phyloP scores from a whole-genome alignment of 768 basidiomycete genomes.

The Imleria badia region DNA sequence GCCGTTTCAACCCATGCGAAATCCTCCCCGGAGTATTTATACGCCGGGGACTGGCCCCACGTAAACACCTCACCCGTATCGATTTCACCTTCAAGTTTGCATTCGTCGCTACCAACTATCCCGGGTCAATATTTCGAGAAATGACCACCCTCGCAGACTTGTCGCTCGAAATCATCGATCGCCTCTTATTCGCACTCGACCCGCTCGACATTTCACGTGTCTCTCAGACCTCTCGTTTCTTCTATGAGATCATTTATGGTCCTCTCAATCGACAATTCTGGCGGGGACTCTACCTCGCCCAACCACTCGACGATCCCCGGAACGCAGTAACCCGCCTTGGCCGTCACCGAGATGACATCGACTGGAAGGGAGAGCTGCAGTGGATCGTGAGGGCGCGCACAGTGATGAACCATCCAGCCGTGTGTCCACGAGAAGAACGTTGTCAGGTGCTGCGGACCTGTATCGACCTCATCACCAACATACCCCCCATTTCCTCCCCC shows the following conservation, averaged over 20 bases:
- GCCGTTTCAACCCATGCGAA: conserved; percentile 15
- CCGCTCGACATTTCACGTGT: conserved; percentile 57
- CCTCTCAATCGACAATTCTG: conserved; percentile 48
- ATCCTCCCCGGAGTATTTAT: conserved; percentile 9
- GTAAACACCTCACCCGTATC: neutral
- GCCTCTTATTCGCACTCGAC: conserved; percentile 54
- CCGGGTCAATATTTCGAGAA: neutral
- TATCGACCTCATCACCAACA: conserved; percentile 45
- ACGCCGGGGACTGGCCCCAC: neutral
- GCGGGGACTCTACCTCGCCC: conserved; percentile 62
- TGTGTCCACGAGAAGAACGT: conserved; percentile 45
- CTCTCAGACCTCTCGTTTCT: conserved; percentile 49
- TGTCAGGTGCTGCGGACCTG: conserved; percentile 46
- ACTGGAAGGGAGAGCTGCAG: conserved; percentile 58
- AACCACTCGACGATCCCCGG: conserved; percentile 65
- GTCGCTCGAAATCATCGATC: conserved; percentile 60
- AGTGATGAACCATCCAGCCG: conserved; percentile 36
- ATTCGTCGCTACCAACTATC: neutral
- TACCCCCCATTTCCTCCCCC: conserved; percentile 37
- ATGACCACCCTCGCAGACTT: conserved; percentile 37
- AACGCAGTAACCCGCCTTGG: conserved; percentile 41
- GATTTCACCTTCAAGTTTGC: neutral
- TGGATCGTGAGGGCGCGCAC: conserved; percentile 53
- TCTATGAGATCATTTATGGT: conserved; percentile 47
- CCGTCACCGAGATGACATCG: conserved; percentile 27